phyloP scores from a whole-genome alignment of 768 basidiomycete genomes.

The Suillus plorans region DNA sequence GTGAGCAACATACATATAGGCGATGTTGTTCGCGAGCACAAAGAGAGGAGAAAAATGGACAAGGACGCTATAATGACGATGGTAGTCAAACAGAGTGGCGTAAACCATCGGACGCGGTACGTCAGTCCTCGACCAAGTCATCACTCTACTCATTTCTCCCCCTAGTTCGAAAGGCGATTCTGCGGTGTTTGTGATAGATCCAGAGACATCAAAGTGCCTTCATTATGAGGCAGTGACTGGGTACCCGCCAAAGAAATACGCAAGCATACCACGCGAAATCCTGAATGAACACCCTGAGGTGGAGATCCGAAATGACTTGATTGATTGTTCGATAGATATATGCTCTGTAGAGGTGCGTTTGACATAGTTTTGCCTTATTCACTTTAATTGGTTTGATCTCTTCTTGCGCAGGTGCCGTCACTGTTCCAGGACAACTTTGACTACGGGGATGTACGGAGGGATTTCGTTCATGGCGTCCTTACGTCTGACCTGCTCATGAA shows the following conservation, averaged over 20 bases:
- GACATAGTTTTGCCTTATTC: not conserved
- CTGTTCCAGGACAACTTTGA: constrained; percentile 99
- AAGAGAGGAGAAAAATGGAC: constrained; percentile 80
- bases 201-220: constrained; percentile 75
- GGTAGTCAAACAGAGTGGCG: constrained; percentile 81
- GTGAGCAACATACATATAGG: constrained; percentile 92
- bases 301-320: constrained; percentile 84
- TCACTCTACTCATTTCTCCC: not conserved
- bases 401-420: constrained; percentile 72
- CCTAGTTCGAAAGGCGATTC: constrained; percentile 69
- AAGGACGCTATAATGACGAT: constrained; percentile 97
- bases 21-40: constrained; percentile 86
- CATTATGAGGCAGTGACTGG: constrained; percentile 80
- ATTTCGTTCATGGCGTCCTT: constrained; percentile 93
- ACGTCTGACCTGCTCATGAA: constrained; percentile 95
- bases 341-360: constrained; percentile 86
- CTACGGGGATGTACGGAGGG: constrained; percentile 85
- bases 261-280: constrained; percentile 76
- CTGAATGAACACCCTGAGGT: constrained; percentile 72
- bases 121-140: constrained; percentile 17
- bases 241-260: constrained; percentile 61
- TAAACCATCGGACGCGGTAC: constrained; percentile 71
- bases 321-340: constrained; percentile 88
- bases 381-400: constrained; percentile 3
- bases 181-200: constrained; percentile 76